Conservation (phyloP, 1,139 yeast genomes). For the Scheffersomyces parashehatae region DNA sequence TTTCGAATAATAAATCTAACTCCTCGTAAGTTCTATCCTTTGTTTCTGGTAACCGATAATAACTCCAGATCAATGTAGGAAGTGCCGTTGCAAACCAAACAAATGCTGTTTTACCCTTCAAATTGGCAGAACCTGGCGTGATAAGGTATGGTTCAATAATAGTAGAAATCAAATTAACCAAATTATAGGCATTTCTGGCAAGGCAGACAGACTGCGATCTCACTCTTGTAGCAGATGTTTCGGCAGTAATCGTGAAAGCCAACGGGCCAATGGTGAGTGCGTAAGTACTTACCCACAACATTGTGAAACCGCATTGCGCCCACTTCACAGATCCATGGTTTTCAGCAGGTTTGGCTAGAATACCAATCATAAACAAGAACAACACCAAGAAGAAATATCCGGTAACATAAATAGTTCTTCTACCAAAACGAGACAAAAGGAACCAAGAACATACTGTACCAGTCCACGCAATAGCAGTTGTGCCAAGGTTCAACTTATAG, state of each 20-base stretch:
- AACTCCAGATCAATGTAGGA: slow-evolving; percentile 24
- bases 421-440: slow-evolving; percentile 18
- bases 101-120: slow-evolving; percentile 27
- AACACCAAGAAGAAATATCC: slow-evolving; percentile 13
- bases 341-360: slow-evolving; percentile 17
- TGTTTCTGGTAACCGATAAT: slow-evolving; percentile 24
- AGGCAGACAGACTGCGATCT: slow-evolving; percentile 26
- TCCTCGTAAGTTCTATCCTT: slow-evolving; percentile 25
- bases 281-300: slow-evolving; percentile 25
- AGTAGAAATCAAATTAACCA: slow-evolving; percentile 19
- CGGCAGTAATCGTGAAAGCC: slow-evolving; percentile 24
- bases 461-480: slow-evolving; percentile 20
- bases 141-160: slow-evolving; percentile 27
- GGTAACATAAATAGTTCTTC: slow-evolving; percentile 23
- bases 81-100: slow-evolving; percentile 24
- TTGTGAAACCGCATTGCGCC: slow-evolving; percentile 24
- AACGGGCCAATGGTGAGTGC: slow-evolving; percentile 26
- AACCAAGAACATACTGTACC: slow-evolving; percentile 23
- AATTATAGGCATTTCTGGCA: slow-evolving; percentile 25
- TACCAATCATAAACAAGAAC: slow-evolving; percentile 12
- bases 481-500: slow-evolving; percentile 17
- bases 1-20: slow-evolving; percentile 24
- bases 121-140: slow-evolving; percentile 23
- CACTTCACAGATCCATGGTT: slow-evolving; percentile 16
- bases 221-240: slow-evolving; percentile 25